A percentile compares a stretch with the other conserved stretches of the same genome.
Conservation (phyloP, 208 protist species). For the Acanthamoeba royreba region DNA sequence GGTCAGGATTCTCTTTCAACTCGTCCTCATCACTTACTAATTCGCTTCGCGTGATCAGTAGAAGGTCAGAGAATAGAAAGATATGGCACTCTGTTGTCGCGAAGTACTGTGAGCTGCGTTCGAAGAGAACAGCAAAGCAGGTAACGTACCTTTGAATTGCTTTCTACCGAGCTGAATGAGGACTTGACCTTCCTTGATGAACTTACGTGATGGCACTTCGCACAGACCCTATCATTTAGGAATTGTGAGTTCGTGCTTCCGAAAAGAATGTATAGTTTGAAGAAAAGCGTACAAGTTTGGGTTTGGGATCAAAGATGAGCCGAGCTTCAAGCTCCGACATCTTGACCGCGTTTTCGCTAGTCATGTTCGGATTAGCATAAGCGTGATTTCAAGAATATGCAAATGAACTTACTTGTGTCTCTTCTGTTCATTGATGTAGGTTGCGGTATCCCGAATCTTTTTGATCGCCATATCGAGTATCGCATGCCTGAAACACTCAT, state of each 20-base stretch:
- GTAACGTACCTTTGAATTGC: not conserved
- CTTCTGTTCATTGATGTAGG: constrained; percentile 8
- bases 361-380: no score
- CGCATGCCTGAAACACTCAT: not conserved
- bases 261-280: not conserved
- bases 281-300: not conserved
- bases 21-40: not conserved
- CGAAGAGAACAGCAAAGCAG: not conserved
- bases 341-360: not conserved
- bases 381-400: no score
- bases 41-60: not conserved
- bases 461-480: not conserved
- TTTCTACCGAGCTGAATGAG: not conserved
- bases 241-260: not conserved
- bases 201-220: not conserved
- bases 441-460: not conserved
- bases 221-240: not conserved
- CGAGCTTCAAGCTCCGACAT: not conserved
- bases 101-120: no score
- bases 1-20: not conserved
- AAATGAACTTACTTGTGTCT: not conserved
- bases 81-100: not conserved
- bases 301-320: not conserved
- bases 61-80: not conserved
- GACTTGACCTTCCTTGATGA: not conserved